A percentile compares a stretch with the other conserved stretches of the same genome.
phyloP scores from a whole-genome alignment of 805 yeast species.

The Pichia membranifaciens region DNA sequence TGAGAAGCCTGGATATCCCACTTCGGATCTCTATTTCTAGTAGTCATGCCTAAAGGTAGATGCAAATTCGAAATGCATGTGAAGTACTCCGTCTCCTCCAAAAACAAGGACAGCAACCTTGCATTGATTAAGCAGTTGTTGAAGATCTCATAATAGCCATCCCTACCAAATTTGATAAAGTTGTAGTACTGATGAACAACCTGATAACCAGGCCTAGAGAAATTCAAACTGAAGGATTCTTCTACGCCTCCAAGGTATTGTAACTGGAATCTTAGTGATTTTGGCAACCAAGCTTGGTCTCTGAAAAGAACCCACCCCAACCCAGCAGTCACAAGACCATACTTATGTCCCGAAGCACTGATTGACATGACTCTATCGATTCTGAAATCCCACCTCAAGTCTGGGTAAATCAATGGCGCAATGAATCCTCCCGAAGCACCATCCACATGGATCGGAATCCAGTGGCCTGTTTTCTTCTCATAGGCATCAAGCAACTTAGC shows the following conservation, averaged over 20 bases:
- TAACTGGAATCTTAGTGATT: conserved; percentile 67
- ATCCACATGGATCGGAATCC: conserved; percentile 84
- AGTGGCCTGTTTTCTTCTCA: conserved; percentile 58
- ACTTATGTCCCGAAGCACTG: conserved; percentile 90
- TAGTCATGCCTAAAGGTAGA: conserved; percentile 41
- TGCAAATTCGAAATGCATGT: conserved; percentile 77
- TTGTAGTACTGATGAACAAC: conserved; percentile 84
- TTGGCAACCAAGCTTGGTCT: conserved; percentile 56
- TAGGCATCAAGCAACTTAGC: conserved; percentile 60
- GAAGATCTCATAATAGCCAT: conserved; percentile 65
- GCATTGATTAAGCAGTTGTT: conserved; percentile 65
- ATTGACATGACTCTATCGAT: conserved; percentile 73
- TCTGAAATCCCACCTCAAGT: conserved; percentile 78
- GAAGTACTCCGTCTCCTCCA: conserved; percentile 61
- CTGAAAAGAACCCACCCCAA: conserved; percentile 91
- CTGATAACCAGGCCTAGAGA: conserved; percentile 90
- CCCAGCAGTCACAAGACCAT: conserved; percentile 87
- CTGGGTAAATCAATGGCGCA: conserved; percentile 78
- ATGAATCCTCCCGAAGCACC: conserved; percentile 90
- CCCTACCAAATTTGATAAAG: conserved; percentile 61
- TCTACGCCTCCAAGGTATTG: conserved; percentile 85
- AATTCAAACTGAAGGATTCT: conserved; percentile 79
- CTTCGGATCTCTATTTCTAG: conserved; percentile 23
- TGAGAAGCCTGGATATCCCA: conserved; percentile 9
- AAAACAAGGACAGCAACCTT: conserved; percentile 53